Percentiles rank a stretch among this genome's conserved stretches.
Conservation (phyloP, 257 asterid genomes). For the Solanum bulbocastanum region DNA sequence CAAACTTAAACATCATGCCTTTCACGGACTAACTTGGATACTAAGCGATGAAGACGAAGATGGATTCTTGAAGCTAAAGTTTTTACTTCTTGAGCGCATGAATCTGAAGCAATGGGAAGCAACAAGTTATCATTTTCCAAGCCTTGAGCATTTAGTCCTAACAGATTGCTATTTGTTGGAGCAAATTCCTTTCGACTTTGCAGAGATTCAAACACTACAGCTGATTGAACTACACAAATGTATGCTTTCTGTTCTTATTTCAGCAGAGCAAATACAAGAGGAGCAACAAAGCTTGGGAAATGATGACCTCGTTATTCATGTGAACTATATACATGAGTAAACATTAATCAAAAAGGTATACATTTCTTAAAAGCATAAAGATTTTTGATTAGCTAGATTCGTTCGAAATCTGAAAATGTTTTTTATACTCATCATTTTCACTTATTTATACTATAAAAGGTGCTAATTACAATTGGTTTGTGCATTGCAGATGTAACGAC, state of each 20-base stretch:
- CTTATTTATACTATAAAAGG: no score
- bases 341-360: no score
- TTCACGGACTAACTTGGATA: background rate
- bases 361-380: no score
- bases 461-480: no score
- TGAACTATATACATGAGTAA: no score
- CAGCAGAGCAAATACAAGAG: background rate
- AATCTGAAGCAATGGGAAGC: background rate
- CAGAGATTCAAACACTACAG: background rate
- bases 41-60: background rate
- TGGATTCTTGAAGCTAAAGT: background rate
- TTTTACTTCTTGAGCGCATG: background rate
- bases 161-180: no score
- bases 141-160: background rate
- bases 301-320: background rate
- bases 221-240: background rate
- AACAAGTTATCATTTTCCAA: background rate
- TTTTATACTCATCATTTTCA: no score
- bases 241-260: background rate
- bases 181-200: background rate
- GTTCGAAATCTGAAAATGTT: no score
- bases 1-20: background rate
- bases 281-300: background rate
- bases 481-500: no score
- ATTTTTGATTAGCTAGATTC: no score